Evolutionary conservation across 2,329 filamentous ascomycete genomes (phyloP).

Genomic region (Beauveria australis): DNA sequence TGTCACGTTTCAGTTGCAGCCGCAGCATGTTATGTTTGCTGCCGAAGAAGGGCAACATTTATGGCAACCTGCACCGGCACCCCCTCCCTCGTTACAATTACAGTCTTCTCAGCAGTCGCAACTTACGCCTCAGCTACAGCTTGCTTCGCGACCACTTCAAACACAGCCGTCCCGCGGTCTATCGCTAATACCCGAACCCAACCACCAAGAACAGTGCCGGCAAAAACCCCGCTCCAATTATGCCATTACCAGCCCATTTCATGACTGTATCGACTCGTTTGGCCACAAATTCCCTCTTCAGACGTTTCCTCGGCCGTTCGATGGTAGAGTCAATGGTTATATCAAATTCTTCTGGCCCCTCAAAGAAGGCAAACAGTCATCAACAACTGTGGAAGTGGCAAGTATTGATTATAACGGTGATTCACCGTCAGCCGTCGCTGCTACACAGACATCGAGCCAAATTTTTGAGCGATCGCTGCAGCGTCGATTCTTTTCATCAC

Average conservation of each 20-base stretch:
- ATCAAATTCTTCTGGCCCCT: neutral
- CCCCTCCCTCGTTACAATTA: neutral
- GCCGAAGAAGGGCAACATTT: too few species aligned
- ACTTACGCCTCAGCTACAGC: neutral
- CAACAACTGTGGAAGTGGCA: neutral
- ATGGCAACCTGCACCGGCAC: too few species aligned
- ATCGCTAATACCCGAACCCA: too few species aligned
- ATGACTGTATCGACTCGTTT: neutral
- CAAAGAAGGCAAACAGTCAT: neutral
- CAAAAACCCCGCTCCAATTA: neutral
- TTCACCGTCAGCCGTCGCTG: neutral
- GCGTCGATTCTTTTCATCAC: neutral
- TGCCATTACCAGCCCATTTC: neutral
- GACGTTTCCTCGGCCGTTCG: neutral
- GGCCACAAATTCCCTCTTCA: neutral
- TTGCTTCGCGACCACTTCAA: neutral
- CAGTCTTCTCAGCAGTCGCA: neutral
- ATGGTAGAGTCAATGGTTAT: neutral
- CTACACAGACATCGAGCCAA: neutral
- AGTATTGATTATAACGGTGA: too few species aligned
- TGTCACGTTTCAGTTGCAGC: too few species aligned
- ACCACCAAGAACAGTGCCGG: neutral
- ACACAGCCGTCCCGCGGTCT: neutral
- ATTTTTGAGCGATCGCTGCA: neutral
- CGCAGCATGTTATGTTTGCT: too few species aligned